Evolutionary conservation across 2,329 filamentous ascomycete genomes (phyloP), one percentile per base, ranked within the genome.

Genomic region (Aureobasidium sp.): DNA sequence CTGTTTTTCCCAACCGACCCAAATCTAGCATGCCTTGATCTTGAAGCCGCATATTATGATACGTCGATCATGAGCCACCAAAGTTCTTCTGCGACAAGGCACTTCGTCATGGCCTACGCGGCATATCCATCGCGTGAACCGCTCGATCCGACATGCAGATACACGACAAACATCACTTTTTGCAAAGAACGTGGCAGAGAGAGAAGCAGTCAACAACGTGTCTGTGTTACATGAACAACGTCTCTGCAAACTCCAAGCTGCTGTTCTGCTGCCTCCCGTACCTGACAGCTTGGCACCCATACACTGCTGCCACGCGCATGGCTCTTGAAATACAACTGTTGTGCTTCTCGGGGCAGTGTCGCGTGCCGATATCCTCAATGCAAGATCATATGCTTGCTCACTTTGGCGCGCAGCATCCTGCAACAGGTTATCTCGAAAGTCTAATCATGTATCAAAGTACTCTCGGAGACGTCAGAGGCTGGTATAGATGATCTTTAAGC

Each of bases 401-500:
- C 11, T 6, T 27, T 27, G 22, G 3, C 37, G 14, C 42, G 3
- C 20, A 47, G 15, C 42, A 47, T 12, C 17, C 25, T 47, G 45
- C 14, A 52, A 25, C 48, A 52, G 48, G 31, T 52, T 37, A 52
- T 52, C n/a, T 37, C 11, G 5, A 39, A 52, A 52, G 20, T 27
- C 34, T 52, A 52, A 39, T 52, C 31, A 36, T 55, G 25, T 29
- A 55, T 39, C 51, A 42, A 48, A 29, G 37, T 41, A 27, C 25
- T 34, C 22, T 25, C 22, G 51, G 7, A 4, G 39, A 57, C 53
- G 53, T 57, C 53, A 57, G 53, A 57, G 53, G 53, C 41, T 44
- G 53, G 39, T 57, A 45, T 44, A 57, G 36, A 57, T 25, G 22
- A 31, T 20, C n/a, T 41, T n/a, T 20, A 9, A 44, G 37, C 39